Base-by-base conservation (phyloP, 768 basidiomycete genomes). In the Russula griseocarnosa region DNA sequence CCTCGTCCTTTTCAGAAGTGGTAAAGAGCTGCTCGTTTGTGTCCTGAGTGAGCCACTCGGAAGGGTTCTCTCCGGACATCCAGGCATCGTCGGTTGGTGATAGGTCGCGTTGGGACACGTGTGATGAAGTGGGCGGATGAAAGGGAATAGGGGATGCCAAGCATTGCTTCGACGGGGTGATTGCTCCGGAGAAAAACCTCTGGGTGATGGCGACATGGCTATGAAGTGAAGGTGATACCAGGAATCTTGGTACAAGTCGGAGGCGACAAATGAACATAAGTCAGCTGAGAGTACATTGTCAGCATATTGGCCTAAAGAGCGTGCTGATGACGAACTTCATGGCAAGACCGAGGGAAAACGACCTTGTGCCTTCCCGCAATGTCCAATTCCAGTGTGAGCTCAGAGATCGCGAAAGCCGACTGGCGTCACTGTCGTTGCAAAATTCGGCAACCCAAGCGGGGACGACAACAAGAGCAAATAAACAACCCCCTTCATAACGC, bases 181-280 rank as follows among this genome's bases (percentile, higher is more conserved):
- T 46, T 13, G 59, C 42, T 50, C 55, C 57, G 28, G 59, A 65
- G 34, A 55, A 61, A 30, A 52, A 44, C 8, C 60, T 46, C 18
- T 51, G 55, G 54, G 50, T 65, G 30, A 44, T 60, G 42, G 38
- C 24, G 55, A 56, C 64, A 65, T 65, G 55, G 60, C 60, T 61
- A 34, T 10, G 22, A 30, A 49, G 53, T 55, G 36, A 60, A 24
- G 71, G 72, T 69, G 47, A 50, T 26, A 32, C 34, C 28, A 76
- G 72, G 74, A 78, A 76, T 74, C 77, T 76, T 81, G 78, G 78
- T 69, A 77, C 76, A 71, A 81, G 74, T 75, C 80, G 75, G 76
- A 76, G 81, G 76, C 84, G 86, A 81, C 86, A 85, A 83, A 84
- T 79, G 77, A 80, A 86, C 86, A 88, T 88, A 85, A 82, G 85